These are phyloP conservation scores for Hemisphaericaspora nanyangensis DNA, from an alignment of 805 yeast genomes.

Conservation along the genomic window DNA sequence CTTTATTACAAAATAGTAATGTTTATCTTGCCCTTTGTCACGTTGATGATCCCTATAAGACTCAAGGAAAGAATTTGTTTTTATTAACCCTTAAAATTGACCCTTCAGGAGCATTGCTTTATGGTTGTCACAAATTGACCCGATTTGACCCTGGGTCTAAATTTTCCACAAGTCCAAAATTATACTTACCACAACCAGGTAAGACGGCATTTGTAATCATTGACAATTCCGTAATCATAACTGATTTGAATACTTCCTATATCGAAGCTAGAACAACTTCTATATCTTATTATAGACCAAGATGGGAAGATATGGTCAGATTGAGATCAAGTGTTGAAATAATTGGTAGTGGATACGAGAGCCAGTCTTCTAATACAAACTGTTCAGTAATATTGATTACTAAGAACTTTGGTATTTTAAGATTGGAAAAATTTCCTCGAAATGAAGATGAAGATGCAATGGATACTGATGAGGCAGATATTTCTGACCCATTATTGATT, in stretches of 20 bases:
- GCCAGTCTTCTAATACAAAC: conserved; percentile 24
- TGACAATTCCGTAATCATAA: conserved; percentile 57
- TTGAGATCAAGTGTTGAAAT: conserved; percentile 52
- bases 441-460: conserved; percentile 5
- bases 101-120: conserved; percentile 47
- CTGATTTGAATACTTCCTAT: conserved; percentile 49
- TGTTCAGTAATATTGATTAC: conserved; percentile 49
- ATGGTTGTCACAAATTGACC: conserved; percentile 64
- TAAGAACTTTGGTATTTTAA: conserved; percentile 56
- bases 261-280: conserved; percentile 15
- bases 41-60: conserved; percentile 13
- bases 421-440: conserved; percentile 47
- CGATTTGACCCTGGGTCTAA: conserved; percentile 22
- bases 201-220: conserved; percentile 59
- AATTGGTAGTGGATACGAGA: conserved; percentile 58
- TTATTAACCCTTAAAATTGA: conserved; percentile 53
- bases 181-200: conserved; percentile 57
- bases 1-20: conserved; percentile 29
- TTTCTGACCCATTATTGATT: conserved; percentile 25
- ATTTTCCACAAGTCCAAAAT: conserved; percentile 34
- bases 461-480: conserved; percentile 10
- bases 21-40: conserved; percentile 41
- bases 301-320: conserved; percentile 80
- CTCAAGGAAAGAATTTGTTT: conserved; percentile 31
- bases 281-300: conserved; percentile 33